A percentile compares a stretch with the other conserved stretches of the same genome.
These are phyloP conservation scores for Ophiostoma sp. DNA, from an alignment of 2,329 filamentous ascomycete species.

Conservation along the genomic window DNA sequence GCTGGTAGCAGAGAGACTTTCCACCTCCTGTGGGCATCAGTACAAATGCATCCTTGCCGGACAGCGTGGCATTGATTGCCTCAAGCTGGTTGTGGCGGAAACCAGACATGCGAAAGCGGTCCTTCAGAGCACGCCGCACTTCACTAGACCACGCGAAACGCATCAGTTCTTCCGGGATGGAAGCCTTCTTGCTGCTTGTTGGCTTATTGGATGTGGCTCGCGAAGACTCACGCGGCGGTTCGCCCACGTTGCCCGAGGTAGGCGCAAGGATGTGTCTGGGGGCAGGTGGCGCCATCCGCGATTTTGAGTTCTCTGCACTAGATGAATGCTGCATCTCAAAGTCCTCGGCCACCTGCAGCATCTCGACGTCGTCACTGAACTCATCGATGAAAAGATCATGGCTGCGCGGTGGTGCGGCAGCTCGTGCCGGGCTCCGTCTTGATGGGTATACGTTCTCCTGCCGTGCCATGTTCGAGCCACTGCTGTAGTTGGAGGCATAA, in stretches of 20 bases:
- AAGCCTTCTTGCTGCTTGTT: constrained; percentile 30
- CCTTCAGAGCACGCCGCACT: constrained; percentile 71
- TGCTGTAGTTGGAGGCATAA: not conserved
- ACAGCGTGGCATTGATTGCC: constrained; percentile 88
- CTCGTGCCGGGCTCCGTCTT: not conserved
- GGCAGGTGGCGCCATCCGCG: constrained; percentile 25
- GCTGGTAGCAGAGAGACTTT: constrained; percentile 93
- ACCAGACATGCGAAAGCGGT: constrained; percentile 75
- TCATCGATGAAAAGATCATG: constrained; percentile 30
- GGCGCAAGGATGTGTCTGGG: constrained; percentile 41
- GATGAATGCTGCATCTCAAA: constrained; percentile 40
- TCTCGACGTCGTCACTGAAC: constrained; percentile 38
- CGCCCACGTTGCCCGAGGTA: constrained; percentile 44
- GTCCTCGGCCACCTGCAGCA: constrained; percentile 49
- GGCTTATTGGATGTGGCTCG: constrained; percentile 34
- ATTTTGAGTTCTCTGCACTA: constrained; percentile 29
- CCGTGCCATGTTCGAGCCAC: not conserved
- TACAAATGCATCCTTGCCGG: constrained; percentile 85
- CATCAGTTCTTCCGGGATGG: constrained; percentile 52
- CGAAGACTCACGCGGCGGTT: constrained; percentile 34
- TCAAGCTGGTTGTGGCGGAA: constrained; percentile 91
- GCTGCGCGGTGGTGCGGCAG: not conserved
- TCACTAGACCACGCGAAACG: constrained; percentile 78
- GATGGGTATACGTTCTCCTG: not conserved
- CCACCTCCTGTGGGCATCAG: constrained; percentile 97